Percentiles rank a stretch among this genome's conserved stretches.
Conservation (phyloP, 768 basidiomycete genomes). For the Podaxis rugospora region DNA sequence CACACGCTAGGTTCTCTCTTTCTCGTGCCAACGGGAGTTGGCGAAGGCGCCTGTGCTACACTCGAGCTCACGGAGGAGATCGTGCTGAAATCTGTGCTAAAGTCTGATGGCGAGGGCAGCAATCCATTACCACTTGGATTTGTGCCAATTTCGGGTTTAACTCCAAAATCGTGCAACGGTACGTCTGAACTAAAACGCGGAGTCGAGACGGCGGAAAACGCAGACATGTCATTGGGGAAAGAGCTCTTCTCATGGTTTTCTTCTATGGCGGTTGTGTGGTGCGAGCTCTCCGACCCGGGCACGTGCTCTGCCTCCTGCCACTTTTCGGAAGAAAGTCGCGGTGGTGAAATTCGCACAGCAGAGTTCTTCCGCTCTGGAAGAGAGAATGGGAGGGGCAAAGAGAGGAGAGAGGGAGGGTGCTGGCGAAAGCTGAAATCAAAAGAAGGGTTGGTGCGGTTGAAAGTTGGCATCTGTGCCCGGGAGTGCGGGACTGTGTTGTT, state of each 20-base stretch:
- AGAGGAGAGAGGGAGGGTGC: conserved; percentile 1
- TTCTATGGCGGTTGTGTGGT: not conserved
- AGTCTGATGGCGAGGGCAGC: conserved; percentile 10
- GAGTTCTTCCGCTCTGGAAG: not conserved
- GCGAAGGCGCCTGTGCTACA: not conserved
- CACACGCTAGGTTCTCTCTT: not conserved
- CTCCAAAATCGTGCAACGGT: conserved; percentile 4
- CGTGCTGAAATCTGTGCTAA: conserved; percentile 9
- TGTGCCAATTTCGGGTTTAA: not conserved
- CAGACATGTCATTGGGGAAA: not conserved
- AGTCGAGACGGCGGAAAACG: conserved; percentile 1
- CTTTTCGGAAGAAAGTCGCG: not conserved
- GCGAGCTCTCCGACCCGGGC: not conserved
- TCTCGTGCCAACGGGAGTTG: not conserved
- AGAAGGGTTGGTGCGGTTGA: not conserved
- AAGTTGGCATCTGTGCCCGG: not conserved
- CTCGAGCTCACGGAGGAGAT: conserved; percentile 10
- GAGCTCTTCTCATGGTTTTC: not conserved
- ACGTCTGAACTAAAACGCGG: conserved; percentile 2
- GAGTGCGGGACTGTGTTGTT: not conserved
- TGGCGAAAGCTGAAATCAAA: conserved; percentile 1
- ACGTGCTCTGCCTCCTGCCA: not conserved
- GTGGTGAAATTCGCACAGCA: not conserved
- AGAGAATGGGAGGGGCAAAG: not conserved
- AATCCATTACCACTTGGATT: not conserved